phyloP scores from a whole-genome alignment of 352 stramenopile genomes.

The Globisporangium takayamanum region DNA sequence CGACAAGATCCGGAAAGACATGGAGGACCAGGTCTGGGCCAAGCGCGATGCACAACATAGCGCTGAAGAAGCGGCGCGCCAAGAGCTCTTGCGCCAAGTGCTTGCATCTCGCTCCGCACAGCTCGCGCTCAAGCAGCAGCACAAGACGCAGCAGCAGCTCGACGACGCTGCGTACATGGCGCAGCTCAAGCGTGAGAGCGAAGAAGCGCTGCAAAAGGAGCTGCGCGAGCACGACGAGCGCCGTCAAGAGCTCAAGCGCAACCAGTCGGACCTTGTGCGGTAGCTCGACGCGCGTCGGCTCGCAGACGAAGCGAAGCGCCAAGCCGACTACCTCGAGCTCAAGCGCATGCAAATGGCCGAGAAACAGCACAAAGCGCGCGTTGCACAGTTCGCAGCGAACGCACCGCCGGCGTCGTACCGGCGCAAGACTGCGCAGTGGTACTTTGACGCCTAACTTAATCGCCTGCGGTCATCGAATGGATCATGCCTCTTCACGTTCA shows the following conservation, averaged over 20 bases:
- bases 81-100: constrained; percentile 70
- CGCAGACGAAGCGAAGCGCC: constrained; percentile 49
- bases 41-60: constrained; percentile 69
- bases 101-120: constrained; percentile 50
- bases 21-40: constrained; percentile 72
- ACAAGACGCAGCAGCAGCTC: constrained; percentile 28
- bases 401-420: constrained; percentile 48
- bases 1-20: constrained; percentile 72
- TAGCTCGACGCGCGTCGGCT: constrained; percentile 49
- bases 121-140: constrained; percentile 37
- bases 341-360: constrained; percentile 72
- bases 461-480: not conserved
- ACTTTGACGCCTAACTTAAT: constrained; percentile 62
- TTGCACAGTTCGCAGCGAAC: constrained; percentile 45
- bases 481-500: not conserved
- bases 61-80: constrained; percentile 59
- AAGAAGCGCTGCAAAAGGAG: constrained; percentile 75
- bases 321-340: constrained; percentile 66
- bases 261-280: constrained; percentile 52
- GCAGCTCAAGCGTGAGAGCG: constrained; percentile 51
- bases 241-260: constrained; percentile 53
- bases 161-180: constrained; percentile 61
- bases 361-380: constrained; percentile 70
- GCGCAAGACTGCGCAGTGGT: constrained; percentile 76
- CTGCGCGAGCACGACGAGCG: constrained; percentile 69